Evolutionary conservation across 75 land plant species (phyloP).

Genomic region (Pinus tabuliformis): DNA sequence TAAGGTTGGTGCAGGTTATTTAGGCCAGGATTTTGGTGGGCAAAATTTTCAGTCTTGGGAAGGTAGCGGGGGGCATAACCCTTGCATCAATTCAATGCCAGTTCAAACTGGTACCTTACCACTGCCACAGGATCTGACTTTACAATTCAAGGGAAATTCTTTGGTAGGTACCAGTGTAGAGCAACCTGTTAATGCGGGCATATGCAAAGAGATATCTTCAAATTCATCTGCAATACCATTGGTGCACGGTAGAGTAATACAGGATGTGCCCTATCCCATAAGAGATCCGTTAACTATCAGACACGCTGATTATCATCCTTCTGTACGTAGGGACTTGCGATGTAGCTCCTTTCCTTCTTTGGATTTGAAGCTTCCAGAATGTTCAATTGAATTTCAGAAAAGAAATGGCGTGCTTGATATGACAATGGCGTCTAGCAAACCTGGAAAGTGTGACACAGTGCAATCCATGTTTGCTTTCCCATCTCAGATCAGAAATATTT

Average conservation of each 20-base stretch:
- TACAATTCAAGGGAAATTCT: not conserved
- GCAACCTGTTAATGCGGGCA: not conserved
- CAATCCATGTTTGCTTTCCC: constrained; percentile 1
- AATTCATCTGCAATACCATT: not conserved
- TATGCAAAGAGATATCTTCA: not conserved
- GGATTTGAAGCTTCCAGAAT: not conserved
- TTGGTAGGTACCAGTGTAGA: constrained; percentile 1
- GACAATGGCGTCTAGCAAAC: not conserved
- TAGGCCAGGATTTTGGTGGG: constrained; percentile 1
- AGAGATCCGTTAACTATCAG: not conserved
- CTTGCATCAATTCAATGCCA: not conserved
- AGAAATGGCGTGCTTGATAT: not conserved
- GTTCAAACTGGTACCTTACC: not conserved
- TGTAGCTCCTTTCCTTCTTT: not conserved
- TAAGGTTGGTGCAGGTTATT: not conserved
- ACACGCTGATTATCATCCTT: not conserved
- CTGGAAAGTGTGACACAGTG: constrained; percentile 2
- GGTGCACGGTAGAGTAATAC: not conserved
- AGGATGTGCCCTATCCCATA: not conserved
- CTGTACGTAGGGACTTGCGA: not conserved
- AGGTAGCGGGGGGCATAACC: not conserved
- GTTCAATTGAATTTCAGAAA: not conserved
- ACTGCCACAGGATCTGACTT: not conserved
- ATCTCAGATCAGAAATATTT: not conserved
- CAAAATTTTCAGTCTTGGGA: not conserved